Base-by-base conservation (phyloP, 768 basidiomycete genomes). In the Baorangia bicolor region DNA sequence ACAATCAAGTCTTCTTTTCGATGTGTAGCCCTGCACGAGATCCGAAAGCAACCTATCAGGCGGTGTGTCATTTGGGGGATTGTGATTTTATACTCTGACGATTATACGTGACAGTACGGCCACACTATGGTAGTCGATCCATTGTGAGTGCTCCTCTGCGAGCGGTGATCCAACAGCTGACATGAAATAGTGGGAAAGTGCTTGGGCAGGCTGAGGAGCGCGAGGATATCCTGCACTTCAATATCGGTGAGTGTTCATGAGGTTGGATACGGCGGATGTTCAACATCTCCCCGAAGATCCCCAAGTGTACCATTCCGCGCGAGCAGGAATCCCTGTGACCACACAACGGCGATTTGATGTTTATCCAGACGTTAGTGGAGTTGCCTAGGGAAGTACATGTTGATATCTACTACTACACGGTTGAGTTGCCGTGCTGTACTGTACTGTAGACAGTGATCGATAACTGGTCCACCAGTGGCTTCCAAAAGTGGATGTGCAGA, bases 11-110 rank as follows among this genome's bases (percentile, higher is more conserved):
- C n/a, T 99, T 83, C 74, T 84, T 98, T 58, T 81, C 90, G 1
- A 96, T 95, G 93, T 96, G 94, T 68, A 97, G 94, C 53, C 94
- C 95, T 30, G 96, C 97, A 3, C 82, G 95, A 23, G 88, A 96
- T 61, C 66, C 88, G 61, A 83, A 74, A 11, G 90, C 92, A 20
- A 80, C 80, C 16, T 98, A 98, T 71, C 93, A 97, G 66, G 94
- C 96, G 53, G 90, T 92, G 61, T 61, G 87, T 75, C 20, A 4
- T 12, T 16, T 44, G 28, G 1, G 25, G 11, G 13, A 21, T 12
- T 39, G 33, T 18, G 12, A 43, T 39, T 25, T 30, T 21, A 20
- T 33, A 35, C 11, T 3, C 37, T 58, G 27, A 61, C 20, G 6
- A 39, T 39, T 18, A 25, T n/a, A 4, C 30, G 38, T 16, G 37